Percentiles rank a stretch among this genome's conserved stretches.
phyloP scores from a whole-genome alignment of 257 asterid species.

The Echites panduratus region DNA sequence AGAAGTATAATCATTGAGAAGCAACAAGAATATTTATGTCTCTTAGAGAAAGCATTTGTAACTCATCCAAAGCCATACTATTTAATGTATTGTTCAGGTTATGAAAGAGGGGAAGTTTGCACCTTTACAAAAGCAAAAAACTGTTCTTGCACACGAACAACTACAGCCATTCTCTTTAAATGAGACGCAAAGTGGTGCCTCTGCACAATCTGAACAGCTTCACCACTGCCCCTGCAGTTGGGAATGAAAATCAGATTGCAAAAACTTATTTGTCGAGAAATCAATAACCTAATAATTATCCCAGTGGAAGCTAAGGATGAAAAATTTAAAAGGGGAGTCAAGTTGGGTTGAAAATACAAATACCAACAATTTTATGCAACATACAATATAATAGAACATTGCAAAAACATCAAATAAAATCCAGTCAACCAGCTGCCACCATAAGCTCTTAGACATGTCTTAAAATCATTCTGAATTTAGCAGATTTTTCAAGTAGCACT shows the following conservation, averaged over 20 bases:
- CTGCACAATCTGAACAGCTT: conserved; percentile 92
- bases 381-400: background rate
- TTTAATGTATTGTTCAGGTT: background rate
- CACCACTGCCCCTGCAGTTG: conserved; percentile 72
- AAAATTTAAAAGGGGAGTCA: background rate
- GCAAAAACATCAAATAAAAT: background rate
- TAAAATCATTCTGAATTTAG: background rate
- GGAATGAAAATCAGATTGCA: conserved; percentile 7
- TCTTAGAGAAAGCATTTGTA: background rate
- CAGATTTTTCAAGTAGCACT: background rate
- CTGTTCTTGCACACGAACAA: conserved; percentile 89
- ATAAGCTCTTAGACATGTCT: background rate
- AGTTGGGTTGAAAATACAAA: background rate
- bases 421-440: background rate
- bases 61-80: background rate
- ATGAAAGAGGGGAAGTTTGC: conserved; percentile 5
- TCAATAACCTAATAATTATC: background rate
- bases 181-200: conserved; percentile 98
- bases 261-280: conserved; percentile 13
- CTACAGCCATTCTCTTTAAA: conserved; percentile 95
- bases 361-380: background rate
- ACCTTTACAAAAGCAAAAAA: conserved; percentile 92
- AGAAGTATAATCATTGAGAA: background rate
- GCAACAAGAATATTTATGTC: background rate
- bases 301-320: background rate